Evolutionary conservation across 2,329 filamentous ascomycete genomes (phyloP).

Genomic region (Tolypocladium cylindrosporum): DNA sequence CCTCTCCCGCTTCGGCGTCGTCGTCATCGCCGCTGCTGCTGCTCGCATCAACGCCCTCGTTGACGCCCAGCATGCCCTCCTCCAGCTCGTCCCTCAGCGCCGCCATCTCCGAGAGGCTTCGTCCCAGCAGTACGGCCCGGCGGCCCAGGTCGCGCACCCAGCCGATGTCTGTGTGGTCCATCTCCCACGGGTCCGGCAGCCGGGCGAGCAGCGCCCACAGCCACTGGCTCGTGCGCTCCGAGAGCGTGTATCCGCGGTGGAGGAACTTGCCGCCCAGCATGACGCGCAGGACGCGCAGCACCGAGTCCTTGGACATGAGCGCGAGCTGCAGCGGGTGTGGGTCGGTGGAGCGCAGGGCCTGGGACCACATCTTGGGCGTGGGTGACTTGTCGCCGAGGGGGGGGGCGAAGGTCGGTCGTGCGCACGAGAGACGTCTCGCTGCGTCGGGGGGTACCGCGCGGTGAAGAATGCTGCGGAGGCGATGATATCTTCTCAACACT

Average conservation of each 20-base stretch:
- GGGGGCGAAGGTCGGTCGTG: slow-evolving; percentile 46
- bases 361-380: slow-evolving; percentile 41
- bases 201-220: slow-evolving; percentile 73
- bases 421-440: slow-evolving; percentile 40
- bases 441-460: slow-evolving; percentile 40
- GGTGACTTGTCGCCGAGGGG: slow-evolving; percentile 40
- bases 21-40: slow-evolving; percentile 22
- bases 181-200: slow-evolving; percentile 62
- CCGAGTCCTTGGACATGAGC: slow-evolving; percentile 54
- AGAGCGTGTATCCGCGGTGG: slow-evolving; percentile 46
- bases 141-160: slow-evolving; percentile 72
- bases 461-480: slow-evolving; percentile 54
- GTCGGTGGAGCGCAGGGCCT: slow-evolving; percentile 40
- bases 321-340: slow-evolving; percentile 50
- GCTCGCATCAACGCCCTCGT: slow-evolving; percentile 37
- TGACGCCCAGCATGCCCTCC: slow-evolving; percentile 28
- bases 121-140: slow-evolving; percentile 54
- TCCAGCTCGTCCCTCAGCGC: slow-evolving; percentile 32
- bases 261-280: slow-evolving; percentile 56
- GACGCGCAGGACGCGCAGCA: slow-evolving; percentile 57
- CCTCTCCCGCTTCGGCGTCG: slow-evolving; percentile 3
- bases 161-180: slow-evolving; percentile 66
- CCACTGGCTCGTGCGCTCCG: slow-evolving; percentile 67
- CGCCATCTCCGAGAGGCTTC: slow-evolving; percentile 43
- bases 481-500: slow-evolving; percentile 53